Evolutionary conservation across 768 basidiomycete species (phyloP).

Genomic region (Russula earlei): DNA sequence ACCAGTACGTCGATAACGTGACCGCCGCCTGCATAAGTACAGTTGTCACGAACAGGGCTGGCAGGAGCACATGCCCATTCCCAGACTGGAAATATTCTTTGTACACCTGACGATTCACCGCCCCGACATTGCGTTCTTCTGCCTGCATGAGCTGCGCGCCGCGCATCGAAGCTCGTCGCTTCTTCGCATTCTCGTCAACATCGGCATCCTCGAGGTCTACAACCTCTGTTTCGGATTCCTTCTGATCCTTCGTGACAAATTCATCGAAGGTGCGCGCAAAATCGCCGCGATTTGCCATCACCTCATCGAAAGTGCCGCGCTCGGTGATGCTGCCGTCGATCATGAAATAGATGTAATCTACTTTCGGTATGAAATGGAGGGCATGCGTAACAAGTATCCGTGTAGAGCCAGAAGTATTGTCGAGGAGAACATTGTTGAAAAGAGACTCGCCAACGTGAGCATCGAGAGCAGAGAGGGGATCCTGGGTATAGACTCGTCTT

Average conservation of each 20-base stretch:
- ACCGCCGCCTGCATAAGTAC: constrained; percentile 58
- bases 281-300: constrained; percentile 53
- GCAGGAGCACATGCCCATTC: constrained; percentile 53
- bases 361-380: constrained; percentile 79
- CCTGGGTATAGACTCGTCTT: constrained; percentile 29
- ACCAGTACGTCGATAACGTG: constrained; percentile 72
- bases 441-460: constrained; percentile 86
- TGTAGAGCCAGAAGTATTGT: constrained; percentile 57
- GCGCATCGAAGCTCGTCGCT: constrained; percentile 27
- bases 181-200: constrained; percentile 31
- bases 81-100: constrained; percentile 61
- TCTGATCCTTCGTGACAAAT: constrained; percentile 53
- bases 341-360: constrained; percentile 79
- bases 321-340: constrained; percentile 72
- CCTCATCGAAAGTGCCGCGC: constrained; percentile 65
- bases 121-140: constrained; percentile 76
- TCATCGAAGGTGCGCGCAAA: constrained; percentile 43
- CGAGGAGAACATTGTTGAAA: constrained; percentile 74
- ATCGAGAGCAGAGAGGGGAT: constrained; percentile 85
- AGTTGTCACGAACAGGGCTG: constrained; percentile 52
- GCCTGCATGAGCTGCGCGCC: constrained; percentile 64
- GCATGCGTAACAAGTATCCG: constrained; percentile 88
- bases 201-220: constrained; percentile 29
- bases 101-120: constrained; percentile 47
- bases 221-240: constrained; percentile 36